These are phyloP conservation scores for Aspergillus bridgeri DNA, from an alignment of 495 filamentous ascomycete species.

Conservation along the genomic window DNA sequence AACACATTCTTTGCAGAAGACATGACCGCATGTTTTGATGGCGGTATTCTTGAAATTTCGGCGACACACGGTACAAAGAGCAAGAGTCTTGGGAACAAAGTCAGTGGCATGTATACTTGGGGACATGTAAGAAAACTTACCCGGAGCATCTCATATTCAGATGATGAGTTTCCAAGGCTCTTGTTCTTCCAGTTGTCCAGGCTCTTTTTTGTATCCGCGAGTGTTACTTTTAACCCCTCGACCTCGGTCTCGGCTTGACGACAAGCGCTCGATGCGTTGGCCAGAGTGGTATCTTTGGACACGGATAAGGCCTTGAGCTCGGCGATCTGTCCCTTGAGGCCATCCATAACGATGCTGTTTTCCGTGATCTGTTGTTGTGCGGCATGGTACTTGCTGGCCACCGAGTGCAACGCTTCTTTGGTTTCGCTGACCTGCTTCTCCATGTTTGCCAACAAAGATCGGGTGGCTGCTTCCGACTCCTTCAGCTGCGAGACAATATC, in stretches of 20 bases:
- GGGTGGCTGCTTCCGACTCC: slow-evolving; percentile 66
- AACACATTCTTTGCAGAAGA: slow-evolving; percentile 88
- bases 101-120: not conserved
- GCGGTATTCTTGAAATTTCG: slow-evolving; percentile 90
- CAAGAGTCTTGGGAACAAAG: slow-evolving; percentile 59
- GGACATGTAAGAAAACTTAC: slow-evolving; percentile 48
- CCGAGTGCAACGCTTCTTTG: slow-evolving; percentile 65
- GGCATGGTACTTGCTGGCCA: slow-evolving; percentile 64
- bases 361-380: slow-evolving; percentile 70
- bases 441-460: slow-evolving; percentile 67
- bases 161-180: slow-evolving; percentile 71
- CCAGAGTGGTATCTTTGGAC: slow-evolving; percentile 63
- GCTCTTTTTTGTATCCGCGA: slow-evolving; percentile 72
- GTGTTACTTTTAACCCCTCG: slow-evolving; percentile 65
- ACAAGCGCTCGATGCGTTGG: slow-evolving; percentile 52
- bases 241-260: slow-evolving; percentile 71
- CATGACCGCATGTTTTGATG: slow-evolving; percentile 91
- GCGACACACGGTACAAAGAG: slow-evolving; percentile 85
- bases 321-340: slow-evolving; percentile 68
- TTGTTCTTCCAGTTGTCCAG: slow-evolving; percentile 79
- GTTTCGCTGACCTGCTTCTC: slow-evolving; percentile 87
- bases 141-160: slow-evolving; percentile 77
- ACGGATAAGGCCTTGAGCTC: slow-evolving; percentile 70
- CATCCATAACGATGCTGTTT: slow-evolving; percentile 61
- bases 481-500: slow-evolving; percentile 93